Base-by-base conservation (phyloP, 129 eudicot genomes). In the Flaveria trinervia region DNA sequence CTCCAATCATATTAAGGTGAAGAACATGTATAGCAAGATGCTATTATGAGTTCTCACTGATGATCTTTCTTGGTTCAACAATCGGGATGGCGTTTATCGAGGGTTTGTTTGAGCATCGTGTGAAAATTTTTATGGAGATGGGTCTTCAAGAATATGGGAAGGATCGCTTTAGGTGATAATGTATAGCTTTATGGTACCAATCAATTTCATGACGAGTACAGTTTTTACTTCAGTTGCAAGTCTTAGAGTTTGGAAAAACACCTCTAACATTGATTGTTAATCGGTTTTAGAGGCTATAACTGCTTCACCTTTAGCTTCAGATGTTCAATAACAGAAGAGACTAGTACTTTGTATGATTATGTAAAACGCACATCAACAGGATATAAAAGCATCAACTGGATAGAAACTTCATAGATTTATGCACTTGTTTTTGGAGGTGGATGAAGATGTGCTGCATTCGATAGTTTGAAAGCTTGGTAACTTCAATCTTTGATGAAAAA, bases 111-210 rank as follows among this genome's bases (percentile, higher is more conserved):
- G 68, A 62, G 87, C 99, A 95, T 80, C 89, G 96, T 50, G 97
- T 95, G 68, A 62, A 62, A 30, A 62, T 22, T 14, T 23, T 62
- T 91, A 92, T 65, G 97, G 97, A 80, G 97, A 91, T 41, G 99
- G 99, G 71, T 89, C 97, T 75, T 95, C 99, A 5, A 86, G 97
- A 73, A 84, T 95, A 51, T 95, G 99, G 99, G 99, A 95, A 89
- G 99, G 99, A 0, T 96, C 99, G 0, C 89, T 95, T 72, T 81
- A 92, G 90, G 97, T 95, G 30, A 48, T 92, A 9, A 87, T 95
- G 99, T 95, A 95, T 83, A 87, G 97, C 41, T 91, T 95, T 66
- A 88, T 89, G 64, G 87, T 84, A 88, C 91, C 92, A 28, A 92
- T 95, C 3, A 88, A 95, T 84, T 91, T 89, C 30, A 92, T 95